Evolutionary conservation across 768 basidiomycete genomes (phyloP).

Genomic region (Phanerochaete sordida): DNA sequence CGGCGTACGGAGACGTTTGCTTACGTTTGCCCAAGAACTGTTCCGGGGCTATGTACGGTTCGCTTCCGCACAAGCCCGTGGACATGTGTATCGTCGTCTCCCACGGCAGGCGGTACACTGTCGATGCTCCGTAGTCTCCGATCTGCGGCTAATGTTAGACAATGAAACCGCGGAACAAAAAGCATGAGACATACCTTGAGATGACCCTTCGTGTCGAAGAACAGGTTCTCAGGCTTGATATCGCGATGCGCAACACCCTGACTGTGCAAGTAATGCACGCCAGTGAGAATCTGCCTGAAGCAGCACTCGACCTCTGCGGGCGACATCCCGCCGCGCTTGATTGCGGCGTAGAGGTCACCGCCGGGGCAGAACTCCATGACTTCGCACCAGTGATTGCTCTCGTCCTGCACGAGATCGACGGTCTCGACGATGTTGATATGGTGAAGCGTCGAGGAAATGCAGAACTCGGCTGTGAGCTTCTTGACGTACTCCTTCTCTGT

Average conservation of each 20-base stretch:
- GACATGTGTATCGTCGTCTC: slow-evolving; percentile 96
- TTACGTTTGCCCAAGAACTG: slow-evolving; percentile 96
- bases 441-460: slow-evolving; percentile 93
- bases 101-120: slow-evolving; percentile 99
- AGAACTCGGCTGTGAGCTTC: slow-evolving; percentile 99
- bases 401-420: slow-evolving; percentile 98
- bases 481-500: slow-evolving; percentile 99
- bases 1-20: slow-evolving; percentile 36
- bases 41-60: slow-evolving; percentile 98
- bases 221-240: slow-evolving; percentile 96
- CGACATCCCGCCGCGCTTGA: slow-evolving; percentile 95
- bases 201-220: slow-evolving; percentile 89
- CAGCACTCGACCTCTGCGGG: slow-evolving; percentile 93
- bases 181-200: slow-evolving; percentile 65
- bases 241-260: slow-evolving; percentile 98
- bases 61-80: slow-evolving; percentile 94
- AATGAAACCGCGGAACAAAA: neutral
- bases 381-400: slow-evolving; percentile 95
- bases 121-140: slow-evolving; percentile 97
- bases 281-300: slow-evolving; percentile 93
- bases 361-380: slow-evolving; percentile 99
- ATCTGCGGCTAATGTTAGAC: slow-evolving; percentile 49
- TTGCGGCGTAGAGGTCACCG: slow-evolving; percentile 96
- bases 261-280: slow-evolving; percentile 87
- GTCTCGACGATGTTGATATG: slow-evolving; percentile 97